Percentiles rank a stretch among this genome's conserved stretches.
Conservation (phyloP, 352 stramenopile genomes). For the Hyaloperonospora brassicae region DNA sequence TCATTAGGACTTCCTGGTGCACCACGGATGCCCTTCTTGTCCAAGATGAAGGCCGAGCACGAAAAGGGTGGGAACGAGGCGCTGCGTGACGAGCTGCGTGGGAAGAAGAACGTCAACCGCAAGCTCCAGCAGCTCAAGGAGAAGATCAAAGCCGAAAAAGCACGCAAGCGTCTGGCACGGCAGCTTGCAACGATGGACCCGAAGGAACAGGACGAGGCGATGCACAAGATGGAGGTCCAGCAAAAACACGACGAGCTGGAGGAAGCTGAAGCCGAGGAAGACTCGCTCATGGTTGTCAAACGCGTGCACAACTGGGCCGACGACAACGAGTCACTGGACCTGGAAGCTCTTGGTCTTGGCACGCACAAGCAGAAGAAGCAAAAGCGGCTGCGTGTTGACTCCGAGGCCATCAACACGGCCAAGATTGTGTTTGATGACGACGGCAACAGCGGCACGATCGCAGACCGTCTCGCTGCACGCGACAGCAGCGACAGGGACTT, state of each 20-base stretch:
- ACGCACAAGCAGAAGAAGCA: constrained; percentile 86
- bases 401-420: constrained; percentile 49
- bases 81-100: constrained; percentile 76
- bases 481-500: constrained; percentile 38
- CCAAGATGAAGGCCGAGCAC: constrained; percentile 57
- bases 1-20: constrained; percentile 91
- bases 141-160: constrained; percentile 95
- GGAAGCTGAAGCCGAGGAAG: constrained; percentile 74
- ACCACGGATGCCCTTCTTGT: constrained; percentile 90
- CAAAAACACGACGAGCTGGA: constrained; percentile 31
- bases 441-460: constrained; percentile 65
- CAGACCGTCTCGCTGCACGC: constrained; percentile 51
- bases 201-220: constrained; percentile 26
- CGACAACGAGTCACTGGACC: constrained; percentile 42
- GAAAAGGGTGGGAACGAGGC: constrained; percentile 59
- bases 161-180: constrained; percentile 87
- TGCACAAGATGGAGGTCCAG: constrained; percentile 25
- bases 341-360: constrained; percentile 44
- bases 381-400: constrained; percentile 83
- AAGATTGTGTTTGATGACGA: constrained; percentile 94
- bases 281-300: constrained; percentile 91
- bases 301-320: constrained; percentile 78
- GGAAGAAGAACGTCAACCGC: constrained; percentile 96
- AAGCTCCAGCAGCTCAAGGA: constrained; percentile 97
- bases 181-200: constrained; percentile 42